Conservation (phyloP, 2,329 filamentous ascomycete species). For the Paradendryphiella salina region DNA sequence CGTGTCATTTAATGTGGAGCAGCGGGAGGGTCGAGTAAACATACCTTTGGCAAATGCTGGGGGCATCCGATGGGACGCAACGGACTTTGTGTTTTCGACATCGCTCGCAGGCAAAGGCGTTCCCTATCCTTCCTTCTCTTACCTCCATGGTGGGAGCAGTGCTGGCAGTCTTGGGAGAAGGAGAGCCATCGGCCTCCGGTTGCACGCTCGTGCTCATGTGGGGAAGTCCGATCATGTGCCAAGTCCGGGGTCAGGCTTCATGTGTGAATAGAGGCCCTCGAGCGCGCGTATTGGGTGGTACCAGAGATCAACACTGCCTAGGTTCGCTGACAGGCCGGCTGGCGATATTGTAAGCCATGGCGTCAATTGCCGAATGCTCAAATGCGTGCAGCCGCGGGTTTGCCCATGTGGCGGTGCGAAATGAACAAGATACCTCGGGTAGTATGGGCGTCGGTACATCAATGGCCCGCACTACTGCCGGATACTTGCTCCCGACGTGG, state of each 20-base stretch:
- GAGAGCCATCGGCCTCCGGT: slow-evolving; percentile 31
- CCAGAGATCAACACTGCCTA: slow-evolving; percentile 10
- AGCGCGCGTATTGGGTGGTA: slow-evolving; percentile 13
- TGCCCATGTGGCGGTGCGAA: slow-evolving; percentile 25
- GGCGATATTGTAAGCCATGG: slow-evolving; percentile 14
- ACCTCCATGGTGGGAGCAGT: slow-evolving; percentile 40
- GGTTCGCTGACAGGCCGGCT: slow-evolving; percentile 10
- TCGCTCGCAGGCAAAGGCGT: slow-evolving; percentile 45
- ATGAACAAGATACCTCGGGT: slow-evolving; percentile 34
- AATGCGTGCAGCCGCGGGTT: slow-evolving; percentile 14
- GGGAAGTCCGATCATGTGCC: slow-evolving; percentile 45
- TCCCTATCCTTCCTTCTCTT: slow-evolving; percentile 44
- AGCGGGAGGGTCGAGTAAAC: slow-evolving; percentile 14
- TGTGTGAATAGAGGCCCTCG: slow-evolving; percentile 18
- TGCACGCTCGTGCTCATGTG: slow-evolving; percentile 31
- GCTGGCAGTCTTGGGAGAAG: slow-evolving; percentile 32
- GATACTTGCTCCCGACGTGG: slow-evolving; percentile 27
- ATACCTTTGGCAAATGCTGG: slow-evolving; percentile 42
- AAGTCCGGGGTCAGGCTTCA: slow-evolving; percentile 31
- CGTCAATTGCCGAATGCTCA: slow-evolving; percentile 12
- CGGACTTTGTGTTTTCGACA: slow-evolving; percentile 46
- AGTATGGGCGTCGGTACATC: slow-evolving; percentile 31
- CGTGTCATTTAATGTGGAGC: slow-evolving; percentile 35
- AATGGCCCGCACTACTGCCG: slow-evolving; percentile 31
- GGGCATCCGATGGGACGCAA: slow-evolving; percentile 41